phyloP scores from a whole-genome alignment of 768 basidiomycete species.

The Boletus barrowsii region DNA sequence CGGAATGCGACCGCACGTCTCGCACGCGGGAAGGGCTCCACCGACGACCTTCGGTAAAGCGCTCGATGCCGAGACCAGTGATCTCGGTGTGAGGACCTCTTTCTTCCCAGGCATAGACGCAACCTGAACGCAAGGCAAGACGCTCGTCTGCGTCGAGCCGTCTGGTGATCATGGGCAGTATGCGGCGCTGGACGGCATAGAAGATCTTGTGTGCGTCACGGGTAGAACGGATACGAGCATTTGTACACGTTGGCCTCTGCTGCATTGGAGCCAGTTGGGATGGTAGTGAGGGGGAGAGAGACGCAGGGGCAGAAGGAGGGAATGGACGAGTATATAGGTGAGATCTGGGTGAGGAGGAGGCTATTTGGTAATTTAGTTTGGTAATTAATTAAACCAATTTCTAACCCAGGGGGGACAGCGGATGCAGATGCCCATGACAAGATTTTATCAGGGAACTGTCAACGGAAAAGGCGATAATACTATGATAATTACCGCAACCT shows the following conservation, averaged over 20 bases:
- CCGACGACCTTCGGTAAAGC: conserved; percentile 79
- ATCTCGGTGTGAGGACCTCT: conserved; percentile 70
- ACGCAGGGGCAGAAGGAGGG: conserved; percentile 16
- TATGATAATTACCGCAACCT: conserved; percentile 26
- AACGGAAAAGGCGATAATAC: conserved; percentile 19
- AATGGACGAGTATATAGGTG: conserved; percentile 29
- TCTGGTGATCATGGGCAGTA: conserved; percentile 70
- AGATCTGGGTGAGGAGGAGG: conserved; percentile 30
- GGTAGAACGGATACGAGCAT: conserved; percentile 72
- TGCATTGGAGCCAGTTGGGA: conserved; percentile 43
- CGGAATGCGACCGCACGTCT: conserved; percentile 51
- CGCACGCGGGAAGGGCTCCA: conserved; percentile 84
- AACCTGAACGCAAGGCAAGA: conserved; percentile 43
- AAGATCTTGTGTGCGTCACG: conserved; percentile 82
- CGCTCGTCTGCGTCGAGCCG: conserved; percentile 78
- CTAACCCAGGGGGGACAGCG: conserved; percentile 17
- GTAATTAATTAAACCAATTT: conserved; percentile 40
- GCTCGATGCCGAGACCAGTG: conserved; percentile 77
- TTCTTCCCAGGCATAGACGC: conserved; percentile 69
- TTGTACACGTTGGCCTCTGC: conserved; percentile 62
- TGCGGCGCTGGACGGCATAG: conserved; percentile 59
- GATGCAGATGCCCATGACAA: conserved; percentile 12
- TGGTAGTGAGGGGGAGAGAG: conserved; percentile 13
- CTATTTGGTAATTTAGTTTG: conserved; percentile 32
- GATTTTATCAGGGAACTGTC: conserved; percentile 30